Conservation (phyloP, 2,329 filamentous ascomycete species). For the Pyrenochaeta sp. region DNA sequence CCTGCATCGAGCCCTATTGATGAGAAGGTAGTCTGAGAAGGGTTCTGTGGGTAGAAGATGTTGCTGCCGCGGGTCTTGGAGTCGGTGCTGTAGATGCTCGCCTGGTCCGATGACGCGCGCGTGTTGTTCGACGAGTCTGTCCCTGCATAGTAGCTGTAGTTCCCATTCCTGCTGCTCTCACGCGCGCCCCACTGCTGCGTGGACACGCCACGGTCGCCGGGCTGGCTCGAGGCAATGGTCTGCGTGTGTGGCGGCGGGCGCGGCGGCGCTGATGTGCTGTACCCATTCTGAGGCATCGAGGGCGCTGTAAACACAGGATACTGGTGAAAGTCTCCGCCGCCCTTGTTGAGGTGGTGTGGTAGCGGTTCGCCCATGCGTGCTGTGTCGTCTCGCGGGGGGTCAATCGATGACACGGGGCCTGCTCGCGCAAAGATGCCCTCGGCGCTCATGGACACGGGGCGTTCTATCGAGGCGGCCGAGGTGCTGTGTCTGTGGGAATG, state of each 20-base stretch:
- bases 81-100: constrained; percentile 70
- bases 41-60: constrained; percentile 62
- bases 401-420: constrained; percentile 86
- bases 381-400: constrained; percentile 77
- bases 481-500: constrained; percentile 68
- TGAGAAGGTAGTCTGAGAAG: constrained; percentile 63
- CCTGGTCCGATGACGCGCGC: constrained; percentile 69
- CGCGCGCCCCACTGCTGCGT: constrained; percentile 77
- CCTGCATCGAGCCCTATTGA: constrained; percentile 54
- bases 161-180: constrained; percentile 36
- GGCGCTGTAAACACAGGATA: constrained; percentile 77
- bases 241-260: constrained; percentile 66
- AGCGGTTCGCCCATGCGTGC: constrained; percentile 77
- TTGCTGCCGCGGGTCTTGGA: constrained; percentile 64
- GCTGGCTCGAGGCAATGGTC: constrained; percentile 74
- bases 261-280: constrained; percentile 63
- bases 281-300: constrained; percentile 58
- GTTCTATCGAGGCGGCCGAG: constrained; percentile 70
- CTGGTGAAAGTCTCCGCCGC: constrained; percentile 82
- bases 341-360: constrained; percentile 84
- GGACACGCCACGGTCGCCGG: constrained; percentile 72
- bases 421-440: constrained; percentile 75
- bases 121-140: constrained; percentile 59
- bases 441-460: constrained; percentile 69
- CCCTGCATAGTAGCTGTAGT: constrained; percentile 31